Base-by-base conservation (phyloP, 2,329 filamentous ascomycete species). In the Cladophialophora bantiana region DNA sequence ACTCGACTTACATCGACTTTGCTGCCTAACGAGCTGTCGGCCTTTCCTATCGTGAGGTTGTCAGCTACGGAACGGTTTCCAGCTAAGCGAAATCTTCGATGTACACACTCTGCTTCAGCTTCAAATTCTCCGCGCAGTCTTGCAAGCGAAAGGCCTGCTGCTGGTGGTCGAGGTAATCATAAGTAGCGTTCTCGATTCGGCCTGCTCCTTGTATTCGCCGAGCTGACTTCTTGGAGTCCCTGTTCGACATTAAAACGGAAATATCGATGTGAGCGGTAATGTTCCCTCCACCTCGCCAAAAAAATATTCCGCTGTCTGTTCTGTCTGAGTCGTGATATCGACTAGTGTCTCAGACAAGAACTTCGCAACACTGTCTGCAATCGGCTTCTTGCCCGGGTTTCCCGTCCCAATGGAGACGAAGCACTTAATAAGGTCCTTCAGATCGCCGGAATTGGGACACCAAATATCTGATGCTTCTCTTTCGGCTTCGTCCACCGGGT, bases 401-500 rank as follows among this genome's bases (percentile, higher is more conserved):
- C 80, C 79, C 9, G 78, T 81, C 1, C 80, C 80, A 40, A 82
- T 78, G 0, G 78, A 81, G 0, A 82, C 74, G 31, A 82, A 66
- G 68, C 76, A 81, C 59, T 75, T 73, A 13, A 82, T 71, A 7
- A 76, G 65, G 10, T 73, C 71, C 65, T 74, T 68, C 18, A 77
- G 56, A 5, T 75, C 69, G 42, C 70, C 73, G 12, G 70, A 67
- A 1, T 73, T 68, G 20, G 69, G 59, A 65, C 73, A 76, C 76
- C 75, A 82, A 4, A 81, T 67, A 18, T 77, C 73, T 53, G 74
- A 67, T 4, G 79, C 81, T 71, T 84, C 75, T 35, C 74, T 74
- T 78, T 77, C 80, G 6, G 83, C 67, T 36, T 77, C 69, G 6
- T 73, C 66, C n/a, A 82, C 74, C 1, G 83, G 83, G 65, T 85